Evolutionary conservation across 2,329 filamentous ascomycete species (phyloP), one percentile per base, ranked within the genome.

Genomic region (Apiospora sp.): DNA sequence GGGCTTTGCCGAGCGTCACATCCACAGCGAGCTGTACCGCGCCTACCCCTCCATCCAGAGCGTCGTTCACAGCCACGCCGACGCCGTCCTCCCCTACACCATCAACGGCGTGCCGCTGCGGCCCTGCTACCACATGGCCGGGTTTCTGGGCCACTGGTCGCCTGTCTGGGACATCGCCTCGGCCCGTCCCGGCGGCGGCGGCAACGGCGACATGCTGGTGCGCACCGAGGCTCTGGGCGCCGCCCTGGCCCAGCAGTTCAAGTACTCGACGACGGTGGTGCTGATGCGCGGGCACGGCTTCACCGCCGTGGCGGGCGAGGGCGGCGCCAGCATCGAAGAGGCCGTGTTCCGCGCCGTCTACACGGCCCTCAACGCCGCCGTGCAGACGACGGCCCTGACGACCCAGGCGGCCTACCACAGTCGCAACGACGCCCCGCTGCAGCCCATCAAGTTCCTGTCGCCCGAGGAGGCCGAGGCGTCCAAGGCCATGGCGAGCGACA

Each of bases 1-100:
- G 67, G 84, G 84, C 30, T 87, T 73, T 58, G 69, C 71, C 41
- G 75, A 76, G 67, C 72, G 73, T 22, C 74, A 70, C 48, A 76
- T 76, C 34, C 76, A 77, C 71, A 72, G 72, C 71, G 75, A 77
- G 72, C 72, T 76, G 7, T 73, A 74, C 19, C 73, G 73, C 73
- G 71, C 73, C 34, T 77, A 72, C 67, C 43, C 73, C 24, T 24
- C 43, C 0, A 68, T 75, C 58, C 71, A 51, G 58, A 69, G 71
- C 49, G 73, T 76, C 3, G 67, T 76, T n/a, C 75, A 77, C 46
- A 74, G 72, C 61, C 74, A 75, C 67, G 71, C 73, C 12, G 54
- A 72, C 1, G 73, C 54, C 27, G 74, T 76, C 46, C 51, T 76
- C 14, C 71, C 73, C 3, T 76, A 74, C 30, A 67, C 70, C 70